Conservation (phyloP, 1,284 basidiomycete species). For the Cryptococcus sp. region DNA sequence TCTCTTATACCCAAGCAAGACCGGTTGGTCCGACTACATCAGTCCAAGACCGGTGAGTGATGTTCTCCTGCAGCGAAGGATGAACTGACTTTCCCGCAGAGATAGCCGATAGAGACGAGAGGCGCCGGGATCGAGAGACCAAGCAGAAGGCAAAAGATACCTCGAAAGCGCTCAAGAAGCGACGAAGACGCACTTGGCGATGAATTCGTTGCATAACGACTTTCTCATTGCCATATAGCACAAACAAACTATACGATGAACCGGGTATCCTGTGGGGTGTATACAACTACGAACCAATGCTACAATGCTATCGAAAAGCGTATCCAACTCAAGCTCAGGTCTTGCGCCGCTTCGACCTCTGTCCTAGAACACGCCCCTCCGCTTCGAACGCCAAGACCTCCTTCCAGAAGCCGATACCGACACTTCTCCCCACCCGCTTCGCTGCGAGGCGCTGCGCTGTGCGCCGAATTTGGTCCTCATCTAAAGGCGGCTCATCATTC, state of each 20-base stretch:
- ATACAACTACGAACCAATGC: conserved; percentile 1
- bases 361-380: conserved; percentile 7
- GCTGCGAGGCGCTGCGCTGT: conserved; percentile 12
- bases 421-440: conserved; percentile 9
- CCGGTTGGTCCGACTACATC: background rate
- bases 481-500: background rate
- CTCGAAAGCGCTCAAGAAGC: background rate
- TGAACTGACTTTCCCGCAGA: no score
- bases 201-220: background rate
- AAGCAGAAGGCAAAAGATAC: no score
- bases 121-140: no score
- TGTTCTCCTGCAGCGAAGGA: no score
- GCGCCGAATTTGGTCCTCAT: conserved; percentile 9
- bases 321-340: background rate
- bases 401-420: conserved; percentile 18
- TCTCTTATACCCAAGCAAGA: background rate
- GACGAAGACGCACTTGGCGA: background rate
- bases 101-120: no score
- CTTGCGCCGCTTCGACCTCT: conserved; percentile 6
- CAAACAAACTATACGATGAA: background rate
- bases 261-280: conserved; percentile 7
- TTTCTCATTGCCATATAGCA: background rate
- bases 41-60: background rate
- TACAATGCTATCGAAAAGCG: background rate
- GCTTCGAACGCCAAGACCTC: conserved; percentile 14